These are phyloP conservation scores for Pythium dissimile DNA, from an alignment of 352 stramenopile genomes.

Conservation along the genomic window DNA sequence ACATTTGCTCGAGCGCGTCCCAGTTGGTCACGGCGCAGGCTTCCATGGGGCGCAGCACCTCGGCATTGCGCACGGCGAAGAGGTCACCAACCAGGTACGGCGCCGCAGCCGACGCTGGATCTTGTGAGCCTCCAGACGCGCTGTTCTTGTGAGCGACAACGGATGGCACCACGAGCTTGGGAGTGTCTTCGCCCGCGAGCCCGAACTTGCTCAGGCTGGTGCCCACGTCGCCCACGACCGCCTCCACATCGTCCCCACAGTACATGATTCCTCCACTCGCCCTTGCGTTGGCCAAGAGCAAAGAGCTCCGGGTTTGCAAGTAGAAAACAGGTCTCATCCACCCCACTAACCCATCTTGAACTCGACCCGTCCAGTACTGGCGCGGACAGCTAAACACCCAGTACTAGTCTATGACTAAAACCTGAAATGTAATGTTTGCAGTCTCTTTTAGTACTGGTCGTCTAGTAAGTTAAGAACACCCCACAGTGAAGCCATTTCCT, in stretches of 20 bases:
- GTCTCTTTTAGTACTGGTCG: conserved; percentile 8
- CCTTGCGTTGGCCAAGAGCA: no score
- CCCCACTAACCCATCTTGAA: not conserved
- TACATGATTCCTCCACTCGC: conserved; percentile 94
- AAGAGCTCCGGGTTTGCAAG: conserved; percentile 1
- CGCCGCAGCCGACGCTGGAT: conserved; percentile 1
- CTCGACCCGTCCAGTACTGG: not conserved
- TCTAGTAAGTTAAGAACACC: conserved; percentile 20
- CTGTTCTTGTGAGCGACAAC: conserved; percentile 39
- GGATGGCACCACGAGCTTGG: conserved; percentile 86
- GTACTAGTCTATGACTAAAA: not conserved
- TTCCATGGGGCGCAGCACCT: conserved; percentile 57
- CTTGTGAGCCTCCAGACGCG: not conserved
- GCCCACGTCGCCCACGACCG: conserved; percentile 93
- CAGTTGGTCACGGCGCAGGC: conserved; percentile 66
- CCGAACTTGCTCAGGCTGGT: conserved; percentile 91
- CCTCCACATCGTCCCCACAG: conserved; percentile 95
- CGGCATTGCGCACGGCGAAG: conserved; percentile 47
- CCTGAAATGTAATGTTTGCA: no score
- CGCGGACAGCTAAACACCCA: conserved; percentile 9
- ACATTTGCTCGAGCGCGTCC: conserved; percentile 86
- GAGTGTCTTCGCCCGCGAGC: conserved; percentile 93
- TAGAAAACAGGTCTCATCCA: not conserved
- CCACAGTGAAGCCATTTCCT: conserved; percentile 14
- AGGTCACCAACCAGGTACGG: conserved; percentile 49